A percentile compares a stretch with the other conserved stretches of the same genome.
phyloP scores from a whole-genome alignment of 768 basidiomycete species.

The Tylopilus subfusipes region DNA sequence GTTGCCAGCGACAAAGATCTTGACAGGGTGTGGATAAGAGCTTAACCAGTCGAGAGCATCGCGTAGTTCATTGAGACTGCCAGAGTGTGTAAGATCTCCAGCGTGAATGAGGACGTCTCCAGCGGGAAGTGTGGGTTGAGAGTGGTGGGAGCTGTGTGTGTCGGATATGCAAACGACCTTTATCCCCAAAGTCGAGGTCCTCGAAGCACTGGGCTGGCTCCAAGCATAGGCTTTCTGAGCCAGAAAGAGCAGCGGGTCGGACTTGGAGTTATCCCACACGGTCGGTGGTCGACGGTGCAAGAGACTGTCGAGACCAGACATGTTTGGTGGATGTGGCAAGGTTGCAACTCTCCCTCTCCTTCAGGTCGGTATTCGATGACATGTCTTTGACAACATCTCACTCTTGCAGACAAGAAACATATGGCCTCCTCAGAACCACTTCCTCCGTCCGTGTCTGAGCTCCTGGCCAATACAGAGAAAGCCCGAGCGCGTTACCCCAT shows the following conservation, averaged over 20 bases:
- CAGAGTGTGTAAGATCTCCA: slow-evolving; percentile 6
- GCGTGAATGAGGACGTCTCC: slow-evolving; percentile 9
- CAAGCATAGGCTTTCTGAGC: slow-evolving; percentile 3
- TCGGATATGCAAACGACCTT: slow-evolving; percentile 8
- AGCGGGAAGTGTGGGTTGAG: slow-evolving; percentile 1
- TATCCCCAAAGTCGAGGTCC: neutral
- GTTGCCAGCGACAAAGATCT: slow-evolving; percentile 11
- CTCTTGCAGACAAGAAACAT: neutral
- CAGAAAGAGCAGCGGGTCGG: slow-evolving; percentile 7
- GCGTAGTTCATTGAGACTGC: neutral
- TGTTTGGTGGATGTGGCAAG: neutral
- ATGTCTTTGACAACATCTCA: neutral
- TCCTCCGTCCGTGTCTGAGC: slow-evolving; percentile 1
- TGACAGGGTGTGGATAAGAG: slow-evolving; percentile 7
- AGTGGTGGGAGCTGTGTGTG: slow-evolving; percentile 3
- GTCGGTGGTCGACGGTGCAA: slow-evolving; percentile 7
- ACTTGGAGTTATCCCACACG: slow-evolving; percentile 4
- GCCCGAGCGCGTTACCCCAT: slow-evolving; percentile 2
- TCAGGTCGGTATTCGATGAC: neutral
- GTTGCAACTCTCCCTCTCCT: neutral
- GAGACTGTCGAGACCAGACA: slow-evolving; percentile 3
- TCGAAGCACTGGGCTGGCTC: neutral
- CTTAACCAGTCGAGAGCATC: slow-evolving; percentile 9
- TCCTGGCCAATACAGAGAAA: neutral
- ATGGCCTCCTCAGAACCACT: slow-evolving; percentile 3